Evolutionary conservation across 176 grass and related monocot species (phyloP), one percentile per base, ranked within the genome.

Genomic region (Eleusine indica): DNA sequence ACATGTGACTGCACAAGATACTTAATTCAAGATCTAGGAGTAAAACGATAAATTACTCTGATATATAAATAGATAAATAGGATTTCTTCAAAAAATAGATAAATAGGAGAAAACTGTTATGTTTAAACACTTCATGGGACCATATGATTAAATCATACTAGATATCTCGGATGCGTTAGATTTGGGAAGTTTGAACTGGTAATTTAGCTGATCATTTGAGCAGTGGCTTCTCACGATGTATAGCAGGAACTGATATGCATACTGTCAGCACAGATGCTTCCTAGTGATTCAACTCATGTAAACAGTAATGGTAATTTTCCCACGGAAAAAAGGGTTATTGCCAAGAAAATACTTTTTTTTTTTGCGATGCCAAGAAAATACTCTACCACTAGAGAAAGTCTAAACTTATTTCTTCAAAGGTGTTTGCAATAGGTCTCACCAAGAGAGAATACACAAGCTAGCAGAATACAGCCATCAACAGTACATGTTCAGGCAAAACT

Each of bases 41-140:
- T 16, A 78, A 78, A 67, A 66, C 38, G 18, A n/a, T 69, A n/a
- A 57, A 9, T 46, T 56, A 12, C 65, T 70, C 1, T 29, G 22
- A 30, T 14, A 30, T 64, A 64, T 64, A 29, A 74, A 77, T 71
- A 56, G 3, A 85, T 70, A 70, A 25, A 64, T 64, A 64, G 25
- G 3, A 10, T 35, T 35, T 35, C 32, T 35, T 35, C 32, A 35
- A 35, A 35, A 29, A 74, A 77, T 71, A 56, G 3, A 85, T 70
- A 70, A 25, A 64, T 64, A 64, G 25, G 3, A 10, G 10, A 7
- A 65, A 81, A 10, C 10, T 32, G 3, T 11, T 46, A 75, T 62
- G 41, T 12, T 29, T 68, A 51, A 46, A 74, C 68, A 15, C 53
- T 38, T 76, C 43, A 70, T 41, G 39, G 25, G 29, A 25, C 29